These are phyloP conservation scores for Trichoderma asperellum DNA, from an alignment of 2,329 filamentous ascomycete species.

Conservation along the genomic window DNA sequence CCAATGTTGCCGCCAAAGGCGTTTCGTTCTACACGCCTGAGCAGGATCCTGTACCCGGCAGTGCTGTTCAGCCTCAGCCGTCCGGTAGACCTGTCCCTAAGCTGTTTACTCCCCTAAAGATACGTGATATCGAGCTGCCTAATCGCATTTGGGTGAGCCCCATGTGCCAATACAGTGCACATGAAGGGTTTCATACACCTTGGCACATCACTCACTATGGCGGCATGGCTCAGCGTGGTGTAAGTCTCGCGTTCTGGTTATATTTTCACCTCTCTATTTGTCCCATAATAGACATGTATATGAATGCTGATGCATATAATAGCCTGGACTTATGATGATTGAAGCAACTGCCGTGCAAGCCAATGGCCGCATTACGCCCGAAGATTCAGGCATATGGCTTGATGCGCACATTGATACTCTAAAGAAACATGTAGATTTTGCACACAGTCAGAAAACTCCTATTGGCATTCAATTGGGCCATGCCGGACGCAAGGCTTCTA, in stretches of 20 bases:
- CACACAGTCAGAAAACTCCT: constrained; percentile 60
- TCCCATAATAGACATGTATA: not conserved
- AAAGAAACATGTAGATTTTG: constrained; percentile 63
- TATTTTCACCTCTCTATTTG: not conserved
- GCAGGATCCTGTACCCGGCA: constrained; percentile 50
- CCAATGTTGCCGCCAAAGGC: constrained; percentile 37
- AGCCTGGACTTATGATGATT: constrained; percentile 63
- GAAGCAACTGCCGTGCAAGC: constrained; percentile 70
- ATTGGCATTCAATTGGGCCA: constrained; percentile 77
- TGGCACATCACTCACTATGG: constrained; percentile 77
- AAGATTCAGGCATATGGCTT: constrained; percentile 70
- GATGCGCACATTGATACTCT: constrained; percentile 69
- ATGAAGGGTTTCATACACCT: constrained; percentile 61
- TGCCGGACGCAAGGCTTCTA: constrained; percentile 68
- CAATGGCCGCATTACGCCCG: constrained; percentile 73
- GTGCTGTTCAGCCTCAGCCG: constrained; percentile 29
- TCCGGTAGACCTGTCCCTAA: constrained; percentile 42
- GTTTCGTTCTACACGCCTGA: constrained; percentile 53
- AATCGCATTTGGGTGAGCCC: constrained; percentile 52
- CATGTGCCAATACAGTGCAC: constrained; percentile 51
- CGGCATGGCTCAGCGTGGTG: constrained; percentile 68
- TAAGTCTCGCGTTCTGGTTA: not conserved
- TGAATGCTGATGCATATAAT: not conserved
- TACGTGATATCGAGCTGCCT: constrained; percentile 49
- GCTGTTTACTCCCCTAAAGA: constrained; percentile 51